These are phyloP conservation scores for Fusarium verticillioides DNA, from an alignment of 2,329 filamentous ascomycete species.

Conservation along the genomic window DNA sequence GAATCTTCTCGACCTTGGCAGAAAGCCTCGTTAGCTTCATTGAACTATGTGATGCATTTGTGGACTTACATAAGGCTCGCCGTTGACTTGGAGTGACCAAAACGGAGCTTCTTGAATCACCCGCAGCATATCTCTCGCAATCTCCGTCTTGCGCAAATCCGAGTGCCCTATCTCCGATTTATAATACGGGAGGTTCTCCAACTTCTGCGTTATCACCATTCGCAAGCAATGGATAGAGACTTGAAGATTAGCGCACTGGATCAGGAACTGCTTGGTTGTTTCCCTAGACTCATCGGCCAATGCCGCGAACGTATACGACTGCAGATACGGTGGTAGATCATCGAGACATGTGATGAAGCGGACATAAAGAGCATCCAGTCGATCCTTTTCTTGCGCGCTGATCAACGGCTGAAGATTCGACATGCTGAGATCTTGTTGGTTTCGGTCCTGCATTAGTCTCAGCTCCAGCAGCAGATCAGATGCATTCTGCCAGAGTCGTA, in stretches of 20 bases:
- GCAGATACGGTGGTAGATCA: slow-evolving; percentile 51
- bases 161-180: slow-evolving; percentile 47
- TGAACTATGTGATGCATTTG: accelerated
- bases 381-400: slow-evolving; percentile 44
- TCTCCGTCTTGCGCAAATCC: slow-evolving; percentile 53
- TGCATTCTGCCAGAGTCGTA: slow-evolving; percentile 54
- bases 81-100: slow-evolving; percentile 54
- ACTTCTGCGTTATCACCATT: slow-evolving; percentile 54
- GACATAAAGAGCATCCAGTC: slow-evolving; percentile 52
- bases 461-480: slow-evolving; percentile 54
- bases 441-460: slow-evolving; percentile 46
- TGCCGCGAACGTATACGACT: slow-evolving; percentile 43
- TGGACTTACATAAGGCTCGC: slow-evolving; percentile 52
- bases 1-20: slow-evolving; percentile 53
- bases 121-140: slow-evolving; percentile 55
- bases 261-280: slow-evolving; percentile 48
- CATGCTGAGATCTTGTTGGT: slow-evolving; percentile 13
- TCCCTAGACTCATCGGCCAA: slow-evolving; percentile 19
- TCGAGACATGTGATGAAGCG: slow-evolving; percentile 56
- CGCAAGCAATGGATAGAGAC: slow-evolving; percentile 55
- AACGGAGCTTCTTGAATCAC: slow-evolving; percentile 56
- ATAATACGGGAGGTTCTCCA: slow-evolving; percentile 50
- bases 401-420: slow-evolving; percentile 12
- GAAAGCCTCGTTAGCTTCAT: background rate
- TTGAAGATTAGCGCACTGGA: slow-evolving; percentile 56